Base-by-base conservation (phyloP, 108 stramenopile genomes). In the Skeletonema menzelii region DNA sequence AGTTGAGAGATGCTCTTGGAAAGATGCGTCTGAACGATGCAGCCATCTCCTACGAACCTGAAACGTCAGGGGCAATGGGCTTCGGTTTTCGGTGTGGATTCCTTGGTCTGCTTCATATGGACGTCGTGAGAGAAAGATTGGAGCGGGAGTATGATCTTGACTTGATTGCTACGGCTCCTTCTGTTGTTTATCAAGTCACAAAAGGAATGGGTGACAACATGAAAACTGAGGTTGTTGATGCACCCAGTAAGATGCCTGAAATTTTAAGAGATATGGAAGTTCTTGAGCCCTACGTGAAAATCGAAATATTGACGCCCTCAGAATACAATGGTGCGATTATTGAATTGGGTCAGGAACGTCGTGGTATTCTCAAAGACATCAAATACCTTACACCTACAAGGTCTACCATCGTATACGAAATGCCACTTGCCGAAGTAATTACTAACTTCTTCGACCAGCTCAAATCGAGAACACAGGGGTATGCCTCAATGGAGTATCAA, bases 51-150 rank as follows among this genome's bases (percentile, higher is more conserved):
- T 93, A 91, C 58, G 93, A 94, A 79, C 92, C 94, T 0, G 97
- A 97, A 75, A 86, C 77, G 13, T 90, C 87, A 10, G 88, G 91
- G 3, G 91, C 95, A 19, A 91, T 98, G 90, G 94, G 94, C 32
- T 95, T 95, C 71, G 94, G 97, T 13, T 97, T 98, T 61, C 89
- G 97, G 19, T 97, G 96, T 67, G 98, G 99, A 0, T 99, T 99
- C 73, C 85, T 99, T 42, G 99, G 99, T 24, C 77, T 98, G 38
- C 79, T 99, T 47, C 99, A 99, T 80, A 99, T 98, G 98, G 99
- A 99, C 74, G 95, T 99, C 68, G 84, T 99, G 8, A 93, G 97
- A 58, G 97, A 99, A 84, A 82, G 99, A n/a, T 75, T 98, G 17
- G 84, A 84, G 40, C 80, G 98, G 46, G 98, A 99, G 74, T 97